A percentile compares a stretch with the other conserved stretches of the same genome.
Evolutionary conservation across 495 filamentous ascomycete species (phyloP).

Genomic region (Neurospora tetrasperma): DNA sequence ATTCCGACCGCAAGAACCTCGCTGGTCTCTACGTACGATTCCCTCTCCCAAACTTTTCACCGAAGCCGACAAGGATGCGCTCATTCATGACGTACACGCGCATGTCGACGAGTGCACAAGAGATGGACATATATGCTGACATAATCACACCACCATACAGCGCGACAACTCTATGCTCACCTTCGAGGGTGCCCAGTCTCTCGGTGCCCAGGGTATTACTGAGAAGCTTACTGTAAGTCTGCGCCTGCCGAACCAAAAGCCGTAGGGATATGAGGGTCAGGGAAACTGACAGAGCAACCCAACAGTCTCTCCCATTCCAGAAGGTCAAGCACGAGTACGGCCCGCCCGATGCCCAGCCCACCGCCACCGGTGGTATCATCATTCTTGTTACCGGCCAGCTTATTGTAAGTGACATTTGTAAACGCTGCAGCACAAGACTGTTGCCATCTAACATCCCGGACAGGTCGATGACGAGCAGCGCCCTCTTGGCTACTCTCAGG

Average conservation of each 20-base stretch:
- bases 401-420: constrained; percentile 42
- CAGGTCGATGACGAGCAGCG: constrained; percentile 73
- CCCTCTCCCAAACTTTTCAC: not conserved
- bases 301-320: constrained; percentile 65
- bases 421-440: not conserved
- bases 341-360: constrained; percentile 71
- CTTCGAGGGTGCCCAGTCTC: constrained; percentile 58
- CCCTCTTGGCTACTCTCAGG: constrained; percentile 78
- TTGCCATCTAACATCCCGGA: not conserved
- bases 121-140: not conserved
- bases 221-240: constrained; percentile 62
- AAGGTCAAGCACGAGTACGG: constrained; percentile 60
- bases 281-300: constrained; percentile 4
- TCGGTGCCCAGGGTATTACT: constrained; percentile 52
- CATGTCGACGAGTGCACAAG: not conserved
- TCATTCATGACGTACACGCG: not conserved
- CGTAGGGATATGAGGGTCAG: not conserved
- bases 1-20: constrained; percentile 51
- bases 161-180: constrained; percentile 84
- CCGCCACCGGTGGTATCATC: constrained; percentile 52
- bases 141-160: constrained; percentile 32
- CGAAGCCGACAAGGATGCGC: not conserved
- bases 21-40: constrained; percentile 65
- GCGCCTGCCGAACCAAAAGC: not conserved
- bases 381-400: constrained; percentile 80